Percentiles rank a stretch among this genome's conserved stretches.
These are phyloP conservation scores for Neopestalotiopsis clavispora DNA, from an alignment of 2,329 filamentous ascomycete species.

Conservation along the genomic window DNA sequence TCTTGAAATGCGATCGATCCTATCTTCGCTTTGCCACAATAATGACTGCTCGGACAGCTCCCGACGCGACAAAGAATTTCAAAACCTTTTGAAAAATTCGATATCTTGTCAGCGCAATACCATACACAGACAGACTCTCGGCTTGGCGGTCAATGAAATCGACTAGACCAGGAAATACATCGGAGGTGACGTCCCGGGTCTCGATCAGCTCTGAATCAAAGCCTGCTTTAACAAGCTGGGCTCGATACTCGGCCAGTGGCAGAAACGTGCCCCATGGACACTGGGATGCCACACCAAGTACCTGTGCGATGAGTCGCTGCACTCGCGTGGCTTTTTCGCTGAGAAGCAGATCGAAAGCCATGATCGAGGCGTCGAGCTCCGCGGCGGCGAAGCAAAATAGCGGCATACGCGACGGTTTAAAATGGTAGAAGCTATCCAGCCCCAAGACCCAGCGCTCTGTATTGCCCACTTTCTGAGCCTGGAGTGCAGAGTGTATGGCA, in stretches of 20 bases:
- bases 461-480: background rate
- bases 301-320: conserved; percentile 40
- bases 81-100: background rate
- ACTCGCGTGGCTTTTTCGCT: conserved; percentile 33
- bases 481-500: background rate
- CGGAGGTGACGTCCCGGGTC: conserved; percentile 54
- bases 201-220: conserved; percentile 47
- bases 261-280: conserved; percentile 55
- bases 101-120: background rate
- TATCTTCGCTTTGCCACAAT: background rate
- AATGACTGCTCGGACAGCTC: background rate
- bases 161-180: conserved; percentile 57
- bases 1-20: no score
- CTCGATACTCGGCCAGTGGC: conserved; percentile 48
- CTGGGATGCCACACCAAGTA: conserved; percentile 51
- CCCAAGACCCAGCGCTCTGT: conserved; percentile 55
- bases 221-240: conserved; percentile 50
- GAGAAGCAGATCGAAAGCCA: conserved; percentile 60
- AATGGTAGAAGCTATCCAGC: conserved; percentile 63
- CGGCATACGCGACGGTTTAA: conserved; percentile 54
- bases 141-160: conserved; percentile 39
- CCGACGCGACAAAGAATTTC: background rate
- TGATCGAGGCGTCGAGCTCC: conserved; percentile 51
- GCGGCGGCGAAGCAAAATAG: conserved; percentile 47
- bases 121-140: background rate